Evolutionary conservation across 2,329 filamentous ascomycete genomes (phyloP).

Genomic region (Talaromyces sp.): DNA sequence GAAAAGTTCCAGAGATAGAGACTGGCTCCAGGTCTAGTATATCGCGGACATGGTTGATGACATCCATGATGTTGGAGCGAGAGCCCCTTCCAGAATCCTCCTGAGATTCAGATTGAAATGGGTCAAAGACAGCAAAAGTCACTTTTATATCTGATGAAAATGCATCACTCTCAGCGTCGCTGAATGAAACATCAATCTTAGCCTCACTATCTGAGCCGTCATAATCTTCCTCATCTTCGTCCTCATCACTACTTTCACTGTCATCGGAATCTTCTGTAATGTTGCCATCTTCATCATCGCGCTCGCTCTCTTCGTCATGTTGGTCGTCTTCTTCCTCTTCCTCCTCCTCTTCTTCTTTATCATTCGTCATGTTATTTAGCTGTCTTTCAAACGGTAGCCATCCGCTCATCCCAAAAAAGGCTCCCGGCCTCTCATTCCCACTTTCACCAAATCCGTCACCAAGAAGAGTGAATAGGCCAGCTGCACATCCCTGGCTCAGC

Average conservation of each 20-base stretch:
- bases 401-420: conserved; percentile 51
- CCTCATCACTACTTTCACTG: conserved; percentile 12
- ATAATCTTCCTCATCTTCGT: conserved; percentile 3
- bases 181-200: not conserved
- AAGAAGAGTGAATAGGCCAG: conserved; percentile 46
- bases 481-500: conserved; percentile 56
- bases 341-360: conserved; percentile 20
- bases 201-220: not conserved
- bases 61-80: not conserved
- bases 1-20: not conserved
- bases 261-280: not conserved
- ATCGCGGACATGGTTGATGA: not conserved
- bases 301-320: not conserved
- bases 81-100: not conserved
- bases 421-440: conserved; percentile 33
- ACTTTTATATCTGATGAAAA: not conserved
- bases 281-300: not conserved
- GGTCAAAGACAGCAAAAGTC: not conserved
- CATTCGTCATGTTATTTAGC: conserved; percentile 33
- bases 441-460: conserved; percentile 31
- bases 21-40: not conserved
- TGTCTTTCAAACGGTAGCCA: conserved; percentile 44
- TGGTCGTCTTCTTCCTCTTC: conserved; percentile 15
- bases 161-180: not conserved
- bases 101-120: not conserved